Conservation (phyloP, 768 basidiomycete genomes). For the Royoungia palumana region DNA sequence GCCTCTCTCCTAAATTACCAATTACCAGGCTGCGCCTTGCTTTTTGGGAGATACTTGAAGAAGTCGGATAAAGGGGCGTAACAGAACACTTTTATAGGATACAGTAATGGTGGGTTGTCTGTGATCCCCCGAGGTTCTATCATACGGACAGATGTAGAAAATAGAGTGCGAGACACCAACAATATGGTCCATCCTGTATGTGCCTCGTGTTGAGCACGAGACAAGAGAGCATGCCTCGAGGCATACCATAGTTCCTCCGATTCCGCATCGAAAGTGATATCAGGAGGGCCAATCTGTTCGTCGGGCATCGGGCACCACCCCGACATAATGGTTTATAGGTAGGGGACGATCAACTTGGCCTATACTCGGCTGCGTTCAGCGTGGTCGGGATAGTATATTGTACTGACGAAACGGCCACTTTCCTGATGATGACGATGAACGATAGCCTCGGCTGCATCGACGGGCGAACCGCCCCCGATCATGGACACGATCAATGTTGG, state of each 20-base stretch:
- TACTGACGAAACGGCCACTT: constrained; percentile 50
- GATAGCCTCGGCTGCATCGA: constrained; percentile 76
- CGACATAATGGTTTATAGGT: constrained; percentile 23
- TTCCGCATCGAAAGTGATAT: constrained; percentile 75
- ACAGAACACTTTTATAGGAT: constrained; percentile 61
- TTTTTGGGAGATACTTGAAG: constrained; percentile 67
- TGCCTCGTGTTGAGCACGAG: constrained; percentile 12
- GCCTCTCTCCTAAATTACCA: constrained; percentile 52
- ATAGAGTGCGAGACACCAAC: constrained; percentile 47
- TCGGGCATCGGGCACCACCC: constrained; percentile 70
- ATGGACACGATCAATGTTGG: constrained; percentile 67
- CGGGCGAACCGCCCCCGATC: constrained; percentile 80
- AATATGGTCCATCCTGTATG: constrained; percentile 69
- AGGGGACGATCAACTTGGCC: constrained; percentile 36
- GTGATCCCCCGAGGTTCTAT: background rate
- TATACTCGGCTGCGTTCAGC: constrained; percentile 74
- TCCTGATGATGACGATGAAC: constrained; percentile 60
- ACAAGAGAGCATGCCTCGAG: constrained; percentile 4
- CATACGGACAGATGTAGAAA: background rate
- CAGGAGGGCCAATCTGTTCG: constrained; percentile 65
- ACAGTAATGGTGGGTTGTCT: constrained; percentile 48
- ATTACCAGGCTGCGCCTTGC: constrained; percentile 55
- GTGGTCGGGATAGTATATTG: constrained; percentile 84
- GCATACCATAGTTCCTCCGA: constrained; percentile 67
- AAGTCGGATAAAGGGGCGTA: constrained; percentile 67